Evolutionary conservation across 352 stramenopile species (phyloP), one percentile per base, ranked within the genome.

Genomic region (Globisporangium paroecandrum): DNA sequence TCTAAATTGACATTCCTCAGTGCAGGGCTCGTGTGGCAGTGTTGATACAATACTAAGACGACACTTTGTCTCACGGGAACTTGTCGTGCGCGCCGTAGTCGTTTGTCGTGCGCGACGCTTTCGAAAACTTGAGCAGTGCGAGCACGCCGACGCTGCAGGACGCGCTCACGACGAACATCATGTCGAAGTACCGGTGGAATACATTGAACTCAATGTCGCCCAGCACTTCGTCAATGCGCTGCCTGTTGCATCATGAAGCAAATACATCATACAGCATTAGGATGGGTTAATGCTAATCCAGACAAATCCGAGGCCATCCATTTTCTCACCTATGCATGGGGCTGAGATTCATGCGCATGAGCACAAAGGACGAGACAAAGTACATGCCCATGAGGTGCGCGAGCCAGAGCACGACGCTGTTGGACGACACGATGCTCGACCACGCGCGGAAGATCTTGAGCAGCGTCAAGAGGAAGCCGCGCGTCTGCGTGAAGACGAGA

Each of bases 271-370:
- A 10, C 41, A 49, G 15, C 13, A n/a, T 49, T 22, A 49, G 4
- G 3, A 49, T 22, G 41, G 38, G 38, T 20, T 8, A 20, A 47
- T 47, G 41, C 18, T 49, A 22, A n/a, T 49, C 15, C 41, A 49
- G 15, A 18, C 5, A 22, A 49, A 8, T 2, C 10, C 18, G 22
- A 15, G 15, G 18, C 6, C 4, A 20, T 22, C 41, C 15, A 49
- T 49, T n/a, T n/a, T 9, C 53, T 65, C 73, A 92, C 83, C 85
- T 68, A 49, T 95, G 83, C 46, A 78, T 68, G 4, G 82, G 69
- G 46, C 83, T 90, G 46, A 95, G 77, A 68, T 95, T 95, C 87
- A 95, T 93, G 25, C 87, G 83, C 87, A 95, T 95, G 67, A 95
- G 77, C 51, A 95, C 85, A 56, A 95, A 95, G 2, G 87, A 92